Conservation (phyloP, 2,329 filamentous ascomycete genomes). For the Hypomyces rosellus region DNA sequence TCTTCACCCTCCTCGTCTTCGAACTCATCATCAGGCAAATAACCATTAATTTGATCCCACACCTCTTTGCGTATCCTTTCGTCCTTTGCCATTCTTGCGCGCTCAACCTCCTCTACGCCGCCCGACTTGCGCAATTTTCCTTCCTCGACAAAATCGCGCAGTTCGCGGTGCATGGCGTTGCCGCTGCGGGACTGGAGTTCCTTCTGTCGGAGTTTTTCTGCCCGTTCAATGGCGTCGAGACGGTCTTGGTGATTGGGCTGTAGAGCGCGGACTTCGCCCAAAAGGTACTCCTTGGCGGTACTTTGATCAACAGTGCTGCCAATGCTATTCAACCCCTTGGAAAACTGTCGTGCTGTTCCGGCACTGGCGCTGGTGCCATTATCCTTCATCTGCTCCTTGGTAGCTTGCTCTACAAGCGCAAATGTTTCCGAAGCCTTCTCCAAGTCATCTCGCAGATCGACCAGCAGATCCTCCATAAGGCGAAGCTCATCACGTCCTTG, state of each 20-base stretch:
- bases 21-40: slow-evolving; percentile 37
- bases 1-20: slow-evolving; percentile 31
- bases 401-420: slow-evolving; percentile 90
- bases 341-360: slow-evolving; percentile 49
- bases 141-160: slow-evolving; percentile 78
- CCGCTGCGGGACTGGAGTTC: slow-evolving; percentile 74
- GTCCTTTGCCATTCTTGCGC: slow-evolving; percentile 76
- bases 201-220: slow-evolving; percentile 83
- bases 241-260: slow-evolving; percentile 92
- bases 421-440: slow-evolving; percentile 94
- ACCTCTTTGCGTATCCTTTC: slow-evolving; percentile 78
- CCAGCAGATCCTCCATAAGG: slow-evolving; percentile 90
- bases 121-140: slow-evolving; percentile 94
- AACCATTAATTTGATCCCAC: slow-evolving; percentile 60
- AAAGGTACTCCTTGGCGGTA: slow-evolving; percentile 81
- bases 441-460: slow-evolving; percentile 88
- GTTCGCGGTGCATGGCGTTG: slow-evolving; percentile 75
- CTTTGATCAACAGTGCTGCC: slow-evolving; percentile 60
- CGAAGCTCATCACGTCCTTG: slow-evolving; percentile 91
- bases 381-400: slow-evolving; percentile 92
- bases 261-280: slow-evolving; percentile 88
- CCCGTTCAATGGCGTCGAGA: slow-evolving; percentile 93
- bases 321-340: slow-evolving; percentile 46
- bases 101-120: slow-evolving; percentile 88
- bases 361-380: slow-evolving; percentile 46